Evolutionary conservation across 2,329 filamentous ascomycete genomes (phyloP).

Genomic region (Botrytis elliptica): DNA sequence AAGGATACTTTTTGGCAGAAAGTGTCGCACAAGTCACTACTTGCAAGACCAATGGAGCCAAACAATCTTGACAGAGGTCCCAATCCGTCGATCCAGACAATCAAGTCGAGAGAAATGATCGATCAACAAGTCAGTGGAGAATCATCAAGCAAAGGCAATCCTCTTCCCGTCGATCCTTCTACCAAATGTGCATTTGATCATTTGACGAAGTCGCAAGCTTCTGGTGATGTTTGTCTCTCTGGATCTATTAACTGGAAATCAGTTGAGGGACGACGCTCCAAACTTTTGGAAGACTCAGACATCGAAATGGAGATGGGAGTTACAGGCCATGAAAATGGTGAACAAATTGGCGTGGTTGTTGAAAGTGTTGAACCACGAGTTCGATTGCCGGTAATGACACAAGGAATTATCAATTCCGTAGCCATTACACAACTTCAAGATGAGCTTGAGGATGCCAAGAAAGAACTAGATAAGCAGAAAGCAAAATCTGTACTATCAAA

Average conservation of each 20-base stretch:
- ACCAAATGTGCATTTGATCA: conserved; percentile 67
- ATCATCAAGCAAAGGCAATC: conserved; percentile 53
- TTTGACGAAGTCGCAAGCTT: conserved; percentile 41
- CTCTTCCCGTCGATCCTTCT: conserved; percentile 63
- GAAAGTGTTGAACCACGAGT: background rate
- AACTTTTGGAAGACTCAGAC: background rate
- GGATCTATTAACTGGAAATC: conserved; percentile 10
- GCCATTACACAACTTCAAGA: conserved; percentile 7
- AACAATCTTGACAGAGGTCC: conserved; percentile 37
- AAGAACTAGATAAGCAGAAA: background rate
- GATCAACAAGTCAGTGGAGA: conserved; percentile 68
- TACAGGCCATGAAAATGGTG: no score
- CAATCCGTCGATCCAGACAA: conserved; percentile 35
- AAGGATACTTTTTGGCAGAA: background rate
- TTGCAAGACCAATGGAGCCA: background rate
- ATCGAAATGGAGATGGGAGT: background rate
- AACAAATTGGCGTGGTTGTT: background rate
- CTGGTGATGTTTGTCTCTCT: conserved; percentile 71
- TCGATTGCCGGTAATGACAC: conserved; percentile 1
- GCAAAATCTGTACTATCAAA: background rate
- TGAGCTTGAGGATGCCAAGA: conserved; percentile 15
- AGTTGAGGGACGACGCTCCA: background rate
- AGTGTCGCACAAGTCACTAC: background rate
- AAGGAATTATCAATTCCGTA: background rate
- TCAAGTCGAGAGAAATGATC: conserved; percentile 76